Base-by-base conservation (phyloP, 495 filamentous ascomycete genomes). In the Corynascus novoguineensis region DNA sequence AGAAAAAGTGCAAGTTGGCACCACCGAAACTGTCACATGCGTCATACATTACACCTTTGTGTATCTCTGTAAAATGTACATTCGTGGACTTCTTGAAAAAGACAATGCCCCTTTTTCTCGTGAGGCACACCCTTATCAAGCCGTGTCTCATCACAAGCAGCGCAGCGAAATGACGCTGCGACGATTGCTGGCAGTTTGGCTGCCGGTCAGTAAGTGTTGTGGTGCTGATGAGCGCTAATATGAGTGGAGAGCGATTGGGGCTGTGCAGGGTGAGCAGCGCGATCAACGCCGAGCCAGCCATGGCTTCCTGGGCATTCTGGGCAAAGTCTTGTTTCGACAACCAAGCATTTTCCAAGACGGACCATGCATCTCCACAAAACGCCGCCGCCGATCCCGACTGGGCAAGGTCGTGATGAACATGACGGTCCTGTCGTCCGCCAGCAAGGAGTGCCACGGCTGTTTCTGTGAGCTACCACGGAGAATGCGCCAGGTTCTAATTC, bases 291-390 rank as follows among this genome's bases (percentile, higher is more conserved):
- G 22, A 38, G 40, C 40, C 19, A 44, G 35, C 49, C 49, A 14
- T 32, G 27, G 2, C 5, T 24, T n/a, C n/a, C n/a, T n/a, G n/a
- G n/a, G 17, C 38, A 11, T 7, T 10, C 50, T 53, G 50, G 50
- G 50, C 50, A 55, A 60, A 60, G 44, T 60, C 57, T 60, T 60
- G 57, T 60, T 60, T 60, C 44, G 17, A 35, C 6, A 49, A 55
- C 50, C 57, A 60, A 60, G 47, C 47, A 50, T 50, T 50, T 50
- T 50, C 31, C 47, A 50, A 50, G 47, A 50, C 31, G 14, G n/a
- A 29, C 45, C 45, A 48, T 31, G 57, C 50, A 53, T 38, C 55
- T 60, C 47, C 57, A 55, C 50, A 37, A 25, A 50, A 47, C n/a
- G 25, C 45, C 57, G 32, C 22, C 27, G 35, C 9, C 57, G 46